Conservation (phyloP, 1,284 basidiomycete species). For the Volvariella volvacea region DNA sequence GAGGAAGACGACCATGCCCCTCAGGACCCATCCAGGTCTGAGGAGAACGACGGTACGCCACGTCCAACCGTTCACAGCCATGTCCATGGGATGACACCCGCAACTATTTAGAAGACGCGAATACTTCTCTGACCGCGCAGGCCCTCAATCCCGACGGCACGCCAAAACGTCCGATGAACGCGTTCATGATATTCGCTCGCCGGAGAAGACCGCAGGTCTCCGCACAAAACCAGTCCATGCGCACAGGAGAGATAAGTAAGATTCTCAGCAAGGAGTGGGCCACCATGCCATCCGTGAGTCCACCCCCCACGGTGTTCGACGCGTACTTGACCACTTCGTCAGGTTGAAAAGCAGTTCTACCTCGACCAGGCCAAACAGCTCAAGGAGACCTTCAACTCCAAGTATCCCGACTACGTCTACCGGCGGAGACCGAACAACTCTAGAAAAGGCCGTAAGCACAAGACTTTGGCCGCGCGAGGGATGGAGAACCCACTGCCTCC, state of each 20-base stretch:
- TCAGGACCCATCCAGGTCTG: slow-evolving; percentile 30
- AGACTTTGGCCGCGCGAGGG: slow-evolving; percentile 30
- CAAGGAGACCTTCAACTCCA: slow-evolving; percentile 78
- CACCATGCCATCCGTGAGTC: slow-evolving; percentile 57
- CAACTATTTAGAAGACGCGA: slow-evolving; percentile 34
- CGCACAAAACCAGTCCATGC: slow-evolving; percentile 76
- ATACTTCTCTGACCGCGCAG: slow-evolving; percentile 59
- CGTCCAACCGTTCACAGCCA: slow-evolving; percentile 2
- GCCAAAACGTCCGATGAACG: slow-evolving; percentile 83
- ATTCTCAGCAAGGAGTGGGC: slow-evolving; percentile 78
- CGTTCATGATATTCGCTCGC: slow-evolving; percentile 87
- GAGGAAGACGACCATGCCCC: slow-evolving; percentile 32
- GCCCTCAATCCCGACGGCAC: slow-evolving; percentile 78
- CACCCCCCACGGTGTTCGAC: slow-evolving; percentile 8
- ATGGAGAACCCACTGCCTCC: slow-evolving; percentile 22
- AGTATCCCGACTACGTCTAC: slow-evolving; percentile 84
- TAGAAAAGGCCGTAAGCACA: slow-evolving; percentile 39
- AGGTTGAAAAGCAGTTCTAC: slow-evolving; percentile 80
- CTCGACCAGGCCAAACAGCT: slow-evolving; percentile 76
- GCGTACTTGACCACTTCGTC: slow-evolving; percentile 12
- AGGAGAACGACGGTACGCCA: slow-evolving; percentile 37
- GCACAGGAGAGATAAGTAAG: slow-evolving; percentile 81
- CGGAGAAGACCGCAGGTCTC: slow-evolving; percentile 73
- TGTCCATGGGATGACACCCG: slow-evolving; percentile 8
- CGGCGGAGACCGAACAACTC: slow-evolving; percentile 78